Percentiles rank a stretch among this genome's conserved stretches.
phyloP scores from a whole-genome alignment of 2,329 filamentous ascomycete species.

The Davidsoniella neocaledoniae region DNA sequence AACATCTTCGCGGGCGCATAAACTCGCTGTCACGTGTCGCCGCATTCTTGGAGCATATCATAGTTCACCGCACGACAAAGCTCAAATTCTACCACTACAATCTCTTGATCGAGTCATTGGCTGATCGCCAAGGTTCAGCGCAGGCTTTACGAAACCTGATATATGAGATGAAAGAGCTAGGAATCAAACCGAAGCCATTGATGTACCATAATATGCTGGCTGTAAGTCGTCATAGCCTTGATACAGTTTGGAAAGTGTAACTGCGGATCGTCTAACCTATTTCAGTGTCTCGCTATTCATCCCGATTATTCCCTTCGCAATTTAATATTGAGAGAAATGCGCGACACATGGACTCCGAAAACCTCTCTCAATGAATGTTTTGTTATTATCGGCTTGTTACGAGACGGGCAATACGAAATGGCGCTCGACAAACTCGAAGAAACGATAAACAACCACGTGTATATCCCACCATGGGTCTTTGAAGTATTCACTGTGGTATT shows the following conservation, averaged over 20 bases:
- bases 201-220: conserved; percentile 58
- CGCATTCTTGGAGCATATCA: conserved; percentile 37
- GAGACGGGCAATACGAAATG: conserved; percentile 70
- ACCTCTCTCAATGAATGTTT: conserved; percentile 42
- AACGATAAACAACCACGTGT: conserved; percentile 39
- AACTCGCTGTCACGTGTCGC: conserved; percentile 3
- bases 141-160: conserved; percentile 46
- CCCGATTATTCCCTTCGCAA: conserved; percentile 66
- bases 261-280: background rate
- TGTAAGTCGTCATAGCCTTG: conserved; percentile 23
- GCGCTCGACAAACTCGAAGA: conserved; percentile 54
- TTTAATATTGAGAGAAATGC: conserved; percentile 57
- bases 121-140: conserved; percentile 49
- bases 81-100: conserved; percentile 51
- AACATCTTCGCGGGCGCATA: conserved; percentile 21
- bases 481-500: conserved; percentile 63
- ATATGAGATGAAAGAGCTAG: conserved; percentile 49
- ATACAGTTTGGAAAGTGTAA: background rate
- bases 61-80: conserved; percentile 35
- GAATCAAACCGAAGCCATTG: conserved; percentile 44
- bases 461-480: conserved; percentile 55
- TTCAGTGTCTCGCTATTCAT: conserved; percentile 57
- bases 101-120: conserved; percentile 56
- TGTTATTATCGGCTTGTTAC: conserved; percentile 54
- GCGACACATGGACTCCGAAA: conserved; percentile 42